phyloP scores from a whole-genome alignment of 139 green algal species.

The Micromonas commoda region DNA sequence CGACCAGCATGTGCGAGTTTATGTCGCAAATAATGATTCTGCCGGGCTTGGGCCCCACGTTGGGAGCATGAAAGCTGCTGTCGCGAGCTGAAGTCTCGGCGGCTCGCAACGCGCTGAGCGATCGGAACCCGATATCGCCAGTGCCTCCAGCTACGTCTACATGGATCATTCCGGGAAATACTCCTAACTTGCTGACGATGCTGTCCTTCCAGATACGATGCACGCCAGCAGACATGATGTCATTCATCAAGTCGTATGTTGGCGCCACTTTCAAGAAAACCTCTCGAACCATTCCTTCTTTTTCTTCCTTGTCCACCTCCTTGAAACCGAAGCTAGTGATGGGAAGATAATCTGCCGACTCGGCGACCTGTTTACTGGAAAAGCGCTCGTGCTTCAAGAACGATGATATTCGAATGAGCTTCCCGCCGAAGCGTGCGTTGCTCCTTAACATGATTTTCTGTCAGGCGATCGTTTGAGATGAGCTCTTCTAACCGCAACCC shows the following conservation, averaged over 20 bases:
- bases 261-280: conserved; percentile 87
- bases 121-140: conserved; percentile 81
- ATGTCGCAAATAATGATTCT: conserved; percentile 87
- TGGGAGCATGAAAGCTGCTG: too few relatives aligned
- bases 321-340: conserved; percentile 47
- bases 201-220: conserved; percentile 95
- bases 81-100: conserved; percentile 34
- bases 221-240: conserved; percentile 93
- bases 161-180: conserved; percentile 82
- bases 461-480: too few relatives aligned
- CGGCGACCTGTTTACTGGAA: too few relatives aligned
- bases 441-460: too few relatives aligned
- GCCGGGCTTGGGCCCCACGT: too few relatives aligned
- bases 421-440: too few relatives aligned
- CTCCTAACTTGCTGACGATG: conserved; percentile 49
- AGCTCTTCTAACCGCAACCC: too few relatives aligned
- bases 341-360: too few relatives aligned
- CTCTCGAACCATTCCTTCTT: conserved; percentile 65
- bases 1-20: conserved; percentile 85
- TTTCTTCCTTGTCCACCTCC: conserved; percentile 47
- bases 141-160: conserved; percentile 93
- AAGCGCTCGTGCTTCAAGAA: too few relatives aligned
- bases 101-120: conserved; percentile 54
- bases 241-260: conserved; percentile 98
- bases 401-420: too few relatives aligned